Evolutionary conservation across 2,329 filamentous ascomycete genomes (phyloP).

Genomic region (Trichoderma citrinoviride): DNA sequence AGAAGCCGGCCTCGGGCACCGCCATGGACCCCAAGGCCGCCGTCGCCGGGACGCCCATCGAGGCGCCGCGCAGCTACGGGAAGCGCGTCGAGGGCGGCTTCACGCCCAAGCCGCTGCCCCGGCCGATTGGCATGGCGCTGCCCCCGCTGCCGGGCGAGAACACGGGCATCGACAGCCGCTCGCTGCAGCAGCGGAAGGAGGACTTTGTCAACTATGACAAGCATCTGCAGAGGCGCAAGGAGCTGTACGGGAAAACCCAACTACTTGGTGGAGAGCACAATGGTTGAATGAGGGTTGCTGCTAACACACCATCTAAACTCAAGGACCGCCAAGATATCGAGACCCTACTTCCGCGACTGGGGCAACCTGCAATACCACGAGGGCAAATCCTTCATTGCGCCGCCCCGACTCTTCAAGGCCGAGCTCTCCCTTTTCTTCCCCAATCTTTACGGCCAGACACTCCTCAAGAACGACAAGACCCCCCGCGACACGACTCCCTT

Average conservation of each 20-base stretch:
- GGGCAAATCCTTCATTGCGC: constrained; percentile 89
- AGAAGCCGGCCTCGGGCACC: constrained; percentile 38
- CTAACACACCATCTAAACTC: background rate
- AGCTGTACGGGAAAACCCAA: constrained; percentile 58
- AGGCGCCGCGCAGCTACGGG: constrained; percentile 60
- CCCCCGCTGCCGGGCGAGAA: constrained; percentile 80
- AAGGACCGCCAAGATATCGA: constrained; percentile 71
- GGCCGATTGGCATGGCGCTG: constrained; percentile 77
- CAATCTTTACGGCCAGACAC: constrained; percentile 79
- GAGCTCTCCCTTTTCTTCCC: constrained; percentile 89
- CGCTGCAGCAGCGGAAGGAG: constrained; percentile 64
- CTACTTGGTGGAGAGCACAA: too few relatives aligned
- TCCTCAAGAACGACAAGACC: constrained; percentile 54
- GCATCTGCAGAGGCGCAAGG: constrained; percentile 71
- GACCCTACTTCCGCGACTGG: constrained; percentile 97
- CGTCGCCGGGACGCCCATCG: constrained; percentile 48
- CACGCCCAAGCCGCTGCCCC: constrained; percentile 57
- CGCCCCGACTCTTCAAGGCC: constrained; percentile 76
- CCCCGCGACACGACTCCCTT: constrained; percentile 70
- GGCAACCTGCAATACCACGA: constrained; percentile 76
- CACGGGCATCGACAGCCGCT: constrained; percentile 68
- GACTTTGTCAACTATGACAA: constrained; percentile 85
- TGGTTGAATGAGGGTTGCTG: background rate
- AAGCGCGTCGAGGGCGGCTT: constrained; percentile 52
- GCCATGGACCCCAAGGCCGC: constrained; percentile 39